Conservation (phyloP, 306 rosid species). For the Mucuna pruriens region DNA sequence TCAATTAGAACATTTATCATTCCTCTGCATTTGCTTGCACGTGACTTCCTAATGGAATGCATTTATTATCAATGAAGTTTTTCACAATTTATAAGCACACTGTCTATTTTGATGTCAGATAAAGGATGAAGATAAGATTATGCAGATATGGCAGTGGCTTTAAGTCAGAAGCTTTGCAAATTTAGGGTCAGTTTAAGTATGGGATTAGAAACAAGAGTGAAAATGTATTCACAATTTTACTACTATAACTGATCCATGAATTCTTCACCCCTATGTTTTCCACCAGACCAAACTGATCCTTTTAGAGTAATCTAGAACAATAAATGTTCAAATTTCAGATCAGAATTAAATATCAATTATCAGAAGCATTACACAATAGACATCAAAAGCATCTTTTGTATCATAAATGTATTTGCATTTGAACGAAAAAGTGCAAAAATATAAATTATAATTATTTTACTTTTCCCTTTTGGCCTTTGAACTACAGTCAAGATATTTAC, state of each 20-base stretch:
- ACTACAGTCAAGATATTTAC: slow-evolving; percentile 12
- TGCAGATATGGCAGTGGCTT: background rate
- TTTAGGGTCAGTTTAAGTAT: background rate
- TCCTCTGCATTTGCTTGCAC: slow-evolving; percentile 14
- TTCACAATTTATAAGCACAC: slow-evolving; percentile 11
- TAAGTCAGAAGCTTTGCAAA: background rate
- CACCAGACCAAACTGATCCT: background rate
- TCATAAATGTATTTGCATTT: background rate
- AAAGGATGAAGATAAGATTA: slow-evolving; percentile 17
- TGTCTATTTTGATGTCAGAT: background rate
- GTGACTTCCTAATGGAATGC: slow-evolving; percentile 19
- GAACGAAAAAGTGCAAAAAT: background rate
- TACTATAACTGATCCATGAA: background rate
- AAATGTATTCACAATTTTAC: background rate
- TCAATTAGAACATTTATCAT: slow-evolving; percentile 27
- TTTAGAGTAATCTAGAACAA: background rate
- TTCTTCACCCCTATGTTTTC: background rate
- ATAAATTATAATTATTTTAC: background rate
- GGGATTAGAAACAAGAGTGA: background rate
- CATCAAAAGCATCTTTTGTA: slow-evolving; percentile 15
- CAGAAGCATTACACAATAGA: background rate
- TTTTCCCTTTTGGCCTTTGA: background rate
- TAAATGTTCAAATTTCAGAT: background rate
- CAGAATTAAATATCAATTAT: background rate
- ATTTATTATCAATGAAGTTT: slow-evolving; percentile 4